These are phyloP conservation scores for Septoria petroselini DNA, from an alignment of 2,329 filamentous ascomycete species.

Conservation along the genomic window DNA sequence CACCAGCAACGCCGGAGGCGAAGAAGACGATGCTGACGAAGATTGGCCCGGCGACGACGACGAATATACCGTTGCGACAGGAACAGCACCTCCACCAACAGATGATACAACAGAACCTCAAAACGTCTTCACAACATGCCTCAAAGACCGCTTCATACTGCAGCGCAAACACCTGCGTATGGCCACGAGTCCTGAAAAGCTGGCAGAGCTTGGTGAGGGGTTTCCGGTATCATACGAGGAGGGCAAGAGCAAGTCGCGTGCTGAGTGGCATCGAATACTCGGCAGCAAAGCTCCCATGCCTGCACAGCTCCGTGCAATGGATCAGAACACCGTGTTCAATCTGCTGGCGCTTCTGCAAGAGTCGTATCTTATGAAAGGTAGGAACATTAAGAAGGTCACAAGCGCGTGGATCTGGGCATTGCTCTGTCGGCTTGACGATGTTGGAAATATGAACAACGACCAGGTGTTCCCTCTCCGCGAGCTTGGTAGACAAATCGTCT, in stretches of 20 bases:
- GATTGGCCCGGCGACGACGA: slow-evolving; percentile 72
- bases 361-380: slow-evolving; percentile 61
- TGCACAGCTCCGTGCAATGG: slow-evolving; percentile 53
- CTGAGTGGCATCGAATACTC: slow-evolving; percentile 53
- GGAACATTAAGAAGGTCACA: slow-evolving; percentile 60
- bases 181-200: slow-evolving; percentile 52
- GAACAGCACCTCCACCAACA: slow-evolving; percentile 35
- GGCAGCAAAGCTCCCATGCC: slow-evolving; percentile 47
- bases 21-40: slow-evolving; percentile 37
- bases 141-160: slow-evolving; percentile 62
- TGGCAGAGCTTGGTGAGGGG: slow-evolving; percentile 53
- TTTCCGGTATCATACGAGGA: slow-evolving; percentile 54
- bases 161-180: slow-evolving; percentile 62
- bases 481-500: slow-evolving; percentile 67
- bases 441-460: slow-evolving; percentile 70
- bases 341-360: slow-evolving; percentile 60
- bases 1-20: slow-evolving; percentile 4
- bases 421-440: slow-evolving; percentile 65
- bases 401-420: slow-evolving; percentile 85
- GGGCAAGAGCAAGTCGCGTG: slow-evolving; percentile 53
- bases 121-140: slow-evolving; percentile 64
- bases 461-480: slow-evolving; percentile 76
- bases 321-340: slow-evolving; percentile 63
- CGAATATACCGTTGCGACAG: slow-evolving; percentile 66
- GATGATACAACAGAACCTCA: slow-evolving; percentile 47